phyloP scores from a whole-genome alignment of 768 basidiomycete genomes.

The Termitomyces heimii region DNA sequence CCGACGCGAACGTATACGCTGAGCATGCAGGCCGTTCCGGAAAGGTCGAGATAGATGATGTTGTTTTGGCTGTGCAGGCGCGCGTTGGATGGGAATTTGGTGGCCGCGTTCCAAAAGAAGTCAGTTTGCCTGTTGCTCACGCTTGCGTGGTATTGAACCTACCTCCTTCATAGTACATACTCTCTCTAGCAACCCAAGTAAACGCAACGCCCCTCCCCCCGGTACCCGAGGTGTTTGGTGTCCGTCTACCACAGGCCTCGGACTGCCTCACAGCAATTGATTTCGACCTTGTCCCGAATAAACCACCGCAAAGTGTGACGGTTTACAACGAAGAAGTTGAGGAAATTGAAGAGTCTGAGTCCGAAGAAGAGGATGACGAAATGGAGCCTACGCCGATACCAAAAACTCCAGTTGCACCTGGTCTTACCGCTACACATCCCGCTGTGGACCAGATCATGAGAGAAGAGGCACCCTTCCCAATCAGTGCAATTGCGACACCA shows the following conservation, averaged over 20 bases:
- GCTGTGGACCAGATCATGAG: constrained; percentile 30
- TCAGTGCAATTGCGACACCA: constrained; percentile 57
- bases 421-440: constrained; percentile 19
- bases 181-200: constrained; percentile 77
- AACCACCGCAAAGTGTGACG: constrained; percentile 71
- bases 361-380: constrained; percentile 59
- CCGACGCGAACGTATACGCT: constrained; percentile 82
- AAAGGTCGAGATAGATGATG: constrained; percentile 81
- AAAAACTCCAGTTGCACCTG: constrained; percentile 18
- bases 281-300: constrained; percentile 84
- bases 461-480: constrained; percentile 50
- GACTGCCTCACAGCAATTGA: constrained; percentile 77
- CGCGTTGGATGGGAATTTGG: constrained; percentile 93
- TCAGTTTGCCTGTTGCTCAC: constrained; percentile 24
- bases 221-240: constrained; percentile 86
- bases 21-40: constrained; percentile 78
- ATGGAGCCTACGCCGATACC: constrained; percentile 65
- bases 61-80: constrained; percentile 77
- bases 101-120: constrained; percentile 85
- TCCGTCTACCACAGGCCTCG: constrained; percentile 64
- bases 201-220: constrained; percentile 76
- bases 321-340: constrained; percentile 79
- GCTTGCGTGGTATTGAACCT: not conserved
- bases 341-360: constrained; percentile 73
- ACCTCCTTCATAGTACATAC: constrained; percentile 49